Conservation (phyloP, 139 green algal genomes). For the Tetraselmis chui region DNA sequence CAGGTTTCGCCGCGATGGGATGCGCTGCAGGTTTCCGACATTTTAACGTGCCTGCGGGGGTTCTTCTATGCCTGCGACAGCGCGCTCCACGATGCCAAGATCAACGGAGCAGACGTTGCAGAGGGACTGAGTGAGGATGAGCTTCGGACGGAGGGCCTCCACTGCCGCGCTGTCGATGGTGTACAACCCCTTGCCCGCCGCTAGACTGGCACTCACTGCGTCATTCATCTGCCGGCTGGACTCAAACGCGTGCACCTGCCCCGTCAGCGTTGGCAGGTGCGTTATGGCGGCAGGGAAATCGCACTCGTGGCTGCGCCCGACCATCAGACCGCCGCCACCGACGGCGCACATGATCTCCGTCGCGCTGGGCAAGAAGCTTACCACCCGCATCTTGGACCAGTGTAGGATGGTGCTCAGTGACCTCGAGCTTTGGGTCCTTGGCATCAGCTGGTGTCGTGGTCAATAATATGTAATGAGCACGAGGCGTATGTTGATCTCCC, state of each 20-base stretch:
- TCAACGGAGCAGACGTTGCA: constrained; percentile 62
- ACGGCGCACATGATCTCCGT: constrained; percentile 56
- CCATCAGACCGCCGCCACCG: constrained; percentile 20
- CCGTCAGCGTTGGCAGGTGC: constrained; percentile 43
- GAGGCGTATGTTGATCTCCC: no score
- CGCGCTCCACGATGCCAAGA: constrained; percentile 38
- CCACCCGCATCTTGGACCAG: constrained; percentile 33
- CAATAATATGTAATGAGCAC: no score
- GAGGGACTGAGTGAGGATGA: constrained; percentile 62
- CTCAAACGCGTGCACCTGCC: constrained; percentile 44
- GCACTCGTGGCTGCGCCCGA: constrained; percentile 49
- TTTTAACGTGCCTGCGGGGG: no score
- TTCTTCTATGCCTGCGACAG: constrained; percentile 20
- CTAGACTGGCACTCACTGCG: constrained; percentile 21
- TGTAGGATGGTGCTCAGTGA: no score
- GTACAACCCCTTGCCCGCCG: constrained; percentile 46
- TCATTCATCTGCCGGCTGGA: constrained; percentile 37
- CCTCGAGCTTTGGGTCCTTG: no score
- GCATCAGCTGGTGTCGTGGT: no score
- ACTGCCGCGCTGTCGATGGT: constrained; percentile 34
- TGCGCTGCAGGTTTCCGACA: no score
- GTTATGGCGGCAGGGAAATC: constrained; percentile 42
- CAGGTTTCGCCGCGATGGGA: no score
- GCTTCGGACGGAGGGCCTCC: constrained; percentile 37
- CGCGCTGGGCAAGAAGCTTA: constrained; percentile 60